phyloP scores from a whole-genome alignment of 2,329 filamentous ascomycete genomes.

The Talaromyces sp. region DNA sequence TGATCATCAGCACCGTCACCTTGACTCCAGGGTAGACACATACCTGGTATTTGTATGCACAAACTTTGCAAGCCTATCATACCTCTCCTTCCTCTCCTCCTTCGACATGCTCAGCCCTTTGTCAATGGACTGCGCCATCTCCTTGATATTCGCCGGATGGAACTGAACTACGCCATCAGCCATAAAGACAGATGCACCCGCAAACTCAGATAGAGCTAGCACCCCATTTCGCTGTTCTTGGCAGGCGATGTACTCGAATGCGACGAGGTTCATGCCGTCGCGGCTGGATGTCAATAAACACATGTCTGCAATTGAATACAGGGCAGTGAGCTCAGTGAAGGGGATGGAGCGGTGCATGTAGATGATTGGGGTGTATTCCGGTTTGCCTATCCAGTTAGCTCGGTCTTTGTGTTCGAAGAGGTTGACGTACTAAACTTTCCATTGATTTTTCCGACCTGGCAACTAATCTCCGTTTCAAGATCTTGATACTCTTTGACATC shows the following conservation, averaged over 20 bases:
- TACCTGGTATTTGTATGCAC: conserved; percentile 86
- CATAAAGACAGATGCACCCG: conserved; percentile 87
- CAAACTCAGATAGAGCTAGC: conserved; percentile 91
- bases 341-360: conserved; percentile 90
- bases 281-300: conserved; percentile 86
- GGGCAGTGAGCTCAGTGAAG: conserved; percentile 90
- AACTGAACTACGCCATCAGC: conserved; percentile 78
- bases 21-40: conserved; percentile 16
- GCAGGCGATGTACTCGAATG: conserved; percentile 93
- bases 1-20: not conserved
- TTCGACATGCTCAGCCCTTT: conserved; percentile 83
- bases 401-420: not conserved
- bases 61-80: conserved; percentile 79
- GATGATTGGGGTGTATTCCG: conserved; percentile 94
- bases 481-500: conserved; percentile 97
- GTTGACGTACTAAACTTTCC: conserved; percentile 67
- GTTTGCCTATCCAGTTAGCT: conserved; percentile 56
- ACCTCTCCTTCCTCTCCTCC: conserved; percentile 75
- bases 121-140: conserved; percentile 81
- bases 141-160: conserved; percentile 93
- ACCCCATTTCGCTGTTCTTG: conserved; percentile 82
- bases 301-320: conserved; percentile 84
- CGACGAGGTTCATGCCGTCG: conserved; percentile 96
- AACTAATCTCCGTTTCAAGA: conserved; percentile 82
- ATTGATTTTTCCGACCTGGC: conserved; percentile 90